These are phyloP conservation scores for Apiotrichum gamsii DNA, from an alignment of 1,284 basidiomycete species.

Conservation along the genomic window DNA sequence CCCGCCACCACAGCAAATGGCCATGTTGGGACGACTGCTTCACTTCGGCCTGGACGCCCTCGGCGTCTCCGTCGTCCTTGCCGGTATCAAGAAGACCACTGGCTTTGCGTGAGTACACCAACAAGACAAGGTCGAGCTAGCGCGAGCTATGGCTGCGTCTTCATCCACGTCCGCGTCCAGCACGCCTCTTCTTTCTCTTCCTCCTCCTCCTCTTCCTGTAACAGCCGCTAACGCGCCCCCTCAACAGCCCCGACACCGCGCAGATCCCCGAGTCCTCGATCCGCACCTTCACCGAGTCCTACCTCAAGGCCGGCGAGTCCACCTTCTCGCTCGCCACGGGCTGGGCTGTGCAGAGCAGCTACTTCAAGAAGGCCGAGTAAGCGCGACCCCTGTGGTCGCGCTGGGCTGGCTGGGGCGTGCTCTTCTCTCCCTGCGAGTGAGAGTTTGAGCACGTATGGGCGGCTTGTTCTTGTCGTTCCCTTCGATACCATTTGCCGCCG, in stretches of 20 bases:
- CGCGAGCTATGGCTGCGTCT: neutral
- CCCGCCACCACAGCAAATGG: neutral
- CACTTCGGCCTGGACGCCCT: conserved; percentile 83
- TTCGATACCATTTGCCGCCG: too few relatives aligned
- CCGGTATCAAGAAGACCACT: conserved; percentile 83
- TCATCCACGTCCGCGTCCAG: neutral
- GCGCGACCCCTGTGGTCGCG: too few relatives aligned
- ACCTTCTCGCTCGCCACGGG: conserved; percentile 76
- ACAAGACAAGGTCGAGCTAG: too few relatives aligned
- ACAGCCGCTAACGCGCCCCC: too few relatives aligned
- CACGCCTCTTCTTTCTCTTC: neutral
- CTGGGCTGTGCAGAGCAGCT: conserved; percentile 70
- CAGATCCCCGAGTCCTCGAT: conserved; percentile 67
- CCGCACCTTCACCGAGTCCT: conserved; percentile 68
- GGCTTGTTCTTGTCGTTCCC: too few relatives aligned
- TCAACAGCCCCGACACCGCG: conserved; percentile 59
- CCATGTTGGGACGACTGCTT: conserved; percentile 63
- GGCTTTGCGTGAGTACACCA: conserved; percentile 85
- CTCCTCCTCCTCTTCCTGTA: neutral
- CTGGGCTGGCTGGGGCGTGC: too few relatives aligned
- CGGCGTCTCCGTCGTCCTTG: conserved; percentile 78
- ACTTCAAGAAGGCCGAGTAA: conserved; percentile 51
- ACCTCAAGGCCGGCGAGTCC: conserved; percentile 79
- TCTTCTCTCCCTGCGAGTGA: too few relatives aligned
- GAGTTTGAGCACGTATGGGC: too few relatives aligned